Evolutionary conservation across 352 stramenopile genomes (phyloP).

Genomic region (Phytophthora sansomeana): DNA sequence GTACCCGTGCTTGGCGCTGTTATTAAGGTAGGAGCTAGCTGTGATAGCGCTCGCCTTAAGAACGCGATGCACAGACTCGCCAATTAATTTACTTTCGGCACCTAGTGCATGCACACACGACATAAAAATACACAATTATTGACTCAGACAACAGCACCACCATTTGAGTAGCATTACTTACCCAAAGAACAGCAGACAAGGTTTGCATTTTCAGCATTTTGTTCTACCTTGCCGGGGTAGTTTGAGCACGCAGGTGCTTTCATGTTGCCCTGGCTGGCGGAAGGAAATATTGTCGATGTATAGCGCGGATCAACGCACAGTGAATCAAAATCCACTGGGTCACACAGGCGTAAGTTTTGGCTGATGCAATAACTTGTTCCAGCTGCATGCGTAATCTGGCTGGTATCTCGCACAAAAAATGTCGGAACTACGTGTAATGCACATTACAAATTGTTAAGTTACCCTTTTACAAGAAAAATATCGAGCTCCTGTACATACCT

Average conservation of each 20-base stretch:
- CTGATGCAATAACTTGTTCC: slow-evolving; percentile 35
- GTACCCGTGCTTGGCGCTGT: slow-evolving; percentile 52
- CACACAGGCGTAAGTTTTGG: slow-evolving; percentile 46
- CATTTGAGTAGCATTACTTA: slow-evolving; percentile 15
- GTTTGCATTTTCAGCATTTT: slow-evolving; percentile 35
- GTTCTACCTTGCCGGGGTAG: slow-evolving; percentile 16
- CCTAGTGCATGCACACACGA: slow-evolving; percentile 7
- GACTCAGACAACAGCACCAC: too few species aligned
- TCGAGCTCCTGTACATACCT: too few species aligned
- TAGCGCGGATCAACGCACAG: slow-evolving; percentile 34
- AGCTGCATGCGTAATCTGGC: neutral
- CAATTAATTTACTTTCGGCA: slow-evolving; percentile 29
- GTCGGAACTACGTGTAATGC: slow-evolving; percentile 19
- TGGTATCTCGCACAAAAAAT: slow-evolving; percentile 16
- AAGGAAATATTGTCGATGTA: slow-evolving; percentile 22
- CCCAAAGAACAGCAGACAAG: slow-evolving; percentile 54
- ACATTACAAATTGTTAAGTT: too few species aligned
- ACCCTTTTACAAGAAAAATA: too few species aligned
- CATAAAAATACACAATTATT: neutral
- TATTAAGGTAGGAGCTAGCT: slow-evolving; percentile 43
- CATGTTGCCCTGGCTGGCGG: slow-evolving; percentile 23
- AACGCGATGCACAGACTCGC: slow-evolving; percentile 11
- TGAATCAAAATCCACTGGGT: slow-evolving; percentile 47
- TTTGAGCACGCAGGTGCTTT: slow-evolving; percentile 11
- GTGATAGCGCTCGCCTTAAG: slow-evolving; percentile 15